A percentile compares a stretch with the other conserved stretches of the same genome.
Evolutionary conservation across 2,329 filamentous ascomycete species (phyloP).

Genomic region (Pseudogymnoascus sp.): DNA sequence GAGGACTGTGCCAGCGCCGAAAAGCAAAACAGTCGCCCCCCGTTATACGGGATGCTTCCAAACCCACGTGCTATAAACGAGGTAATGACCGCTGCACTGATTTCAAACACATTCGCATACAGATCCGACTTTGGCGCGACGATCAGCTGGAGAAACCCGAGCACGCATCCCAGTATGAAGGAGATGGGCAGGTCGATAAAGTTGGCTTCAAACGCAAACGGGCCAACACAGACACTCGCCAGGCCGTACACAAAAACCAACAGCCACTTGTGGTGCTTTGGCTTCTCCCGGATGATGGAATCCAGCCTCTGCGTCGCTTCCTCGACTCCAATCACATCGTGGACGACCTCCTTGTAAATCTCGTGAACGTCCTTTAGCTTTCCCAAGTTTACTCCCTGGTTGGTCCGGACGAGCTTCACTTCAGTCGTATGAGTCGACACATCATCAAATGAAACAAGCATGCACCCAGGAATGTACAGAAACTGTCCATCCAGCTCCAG

Average conservation of each 20-base stretch:
- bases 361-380: conserved; percentile 67
- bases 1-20: conserved; percentile 57
- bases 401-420: conserved; percentile 64
- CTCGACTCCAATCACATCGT: conserved; percentile 66
- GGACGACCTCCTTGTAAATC: conserved; percentile 76
- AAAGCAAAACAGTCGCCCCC: conserved; percentile 51
- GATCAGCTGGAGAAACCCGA: conserved; percentile 64
- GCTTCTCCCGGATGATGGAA: conserved; percentile 40
- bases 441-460: conserved; percentile 90
- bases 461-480: conserved; percentile 82
- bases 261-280: conserved; percentile 45
- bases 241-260: conserved; percentile 61
- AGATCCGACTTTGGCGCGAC: conserved; percentile 62
- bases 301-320: conserved; percentile 59
- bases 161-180: conserved; percentile 62
- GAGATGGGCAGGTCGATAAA: conserved; percentile 65
- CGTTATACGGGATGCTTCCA: conserved; percentile 44
- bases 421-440: conserved; percentile 66
- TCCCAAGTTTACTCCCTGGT: conserved; percentile 65
- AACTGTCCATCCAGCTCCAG: conserved; percentile 86
- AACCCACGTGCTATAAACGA: conserved; percentile 57
- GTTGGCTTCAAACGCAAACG: conserved; percentile 67
- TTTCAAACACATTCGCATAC: conserved; percentile 60
- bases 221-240: conserved; percentile 63
- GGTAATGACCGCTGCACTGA: conserved; percentile 52